Evolutionary conservation across 345 rosid genomes (phyloP), one percentile per base, ranked within the genome.

Genomic region (Euphorbia tirucalli): DNA sequence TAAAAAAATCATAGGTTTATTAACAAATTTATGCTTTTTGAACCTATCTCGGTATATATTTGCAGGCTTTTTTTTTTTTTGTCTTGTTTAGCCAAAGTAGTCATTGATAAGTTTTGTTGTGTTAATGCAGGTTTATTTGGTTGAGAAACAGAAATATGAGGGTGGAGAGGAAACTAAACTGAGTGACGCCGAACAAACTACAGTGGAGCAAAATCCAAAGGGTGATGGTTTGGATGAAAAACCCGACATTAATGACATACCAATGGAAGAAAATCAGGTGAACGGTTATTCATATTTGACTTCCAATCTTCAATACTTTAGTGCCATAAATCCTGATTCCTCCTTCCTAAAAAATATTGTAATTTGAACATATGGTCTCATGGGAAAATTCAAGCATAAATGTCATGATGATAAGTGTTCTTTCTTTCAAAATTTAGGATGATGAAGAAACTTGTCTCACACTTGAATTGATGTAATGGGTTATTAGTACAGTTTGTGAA

Each of bases 211-310:
- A 57, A 80, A 74, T 72, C 58, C 85, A 37, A 81, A 73, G 79
- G 75, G 30, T 66, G 76, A 68, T 7, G 82, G 67, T 24, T 56
- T 80, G 50, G 89, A 85, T 61, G 95, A 85, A 71, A 90, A 94
- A 74, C 97, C 97, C 15, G 92, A 94, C 70, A 90, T 88, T 18
- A 90, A 92, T 72, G 90, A 90, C 63, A 59, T 79, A 10, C 96
- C 92, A 0, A 85, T 86, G 91, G 98, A 89, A 61, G 89, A 87
- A 74, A 83, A 50, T 67, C 87, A 88, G 97, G 97, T 94, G 58
- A 80, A n/a, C n/a, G n/a, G n/a, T n/a, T n/a, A n/a, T n/a, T n/a
- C n/a, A n/a, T n/a, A n/a, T n/a, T n/a, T n/a, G n/a, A 66, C 37
- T 10, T 14, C 32, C 15, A 4, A 10, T 24, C 31, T 44, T 24